These are phyloP conservation scores for Paramecium primaurelia DNA, from an alignment of 73 alveolate species.

Conservation along the genomic window DNA sequence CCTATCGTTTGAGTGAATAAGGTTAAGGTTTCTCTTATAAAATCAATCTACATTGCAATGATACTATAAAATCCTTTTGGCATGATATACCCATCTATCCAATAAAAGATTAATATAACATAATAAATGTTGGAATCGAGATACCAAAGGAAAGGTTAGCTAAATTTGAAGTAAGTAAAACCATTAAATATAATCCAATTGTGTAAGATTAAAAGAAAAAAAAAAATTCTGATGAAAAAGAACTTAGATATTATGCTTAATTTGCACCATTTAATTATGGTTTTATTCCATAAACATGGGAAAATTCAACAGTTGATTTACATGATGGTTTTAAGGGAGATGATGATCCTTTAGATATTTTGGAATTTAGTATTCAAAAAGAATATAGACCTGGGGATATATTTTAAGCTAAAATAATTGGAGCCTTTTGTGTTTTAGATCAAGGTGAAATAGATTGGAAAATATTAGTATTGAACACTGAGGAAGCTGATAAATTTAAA, in stretches of 20 bases:
- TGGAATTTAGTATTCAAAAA: slow-evolving; percentile 66
- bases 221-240: slow-evolving; percentile 68
- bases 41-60: not conserved
- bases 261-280: slow-evolving; percentile 86
- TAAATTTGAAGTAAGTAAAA: slow-evolving; percentile 77
- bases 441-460: slow-evolving; percentile 93
- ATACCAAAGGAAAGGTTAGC: slow-evolving; percentile 63
- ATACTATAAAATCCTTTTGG: not conserved
- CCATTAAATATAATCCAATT: slow-evolving; percentile 74
- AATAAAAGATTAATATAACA: not conserved
- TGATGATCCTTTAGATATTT: slow-evolving; percentile 87
- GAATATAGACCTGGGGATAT: slow-evolving; percentile 57
- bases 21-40: not conserved
- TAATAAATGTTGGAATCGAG: slow-evolving; percentile 57
- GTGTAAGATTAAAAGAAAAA: slow-evolving; percentile 76
- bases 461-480: slow-evolving; percentile 64
- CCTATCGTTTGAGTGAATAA: not conserved
- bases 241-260: slow-evolving; percentile 73
- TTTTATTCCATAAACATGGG: slow-evolving; percentile 91
- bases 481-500: slow-evolving; percentile 52
- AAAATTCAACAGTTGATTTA: slow-evolving; percentile 54
- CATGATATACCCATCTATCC: slow-evolving; percentile 24
- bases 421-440: slow-evolving; percentile 87
- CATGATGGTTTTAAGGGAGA: slow-evolving; percentile 76
- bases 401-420: slow-evolving; percentile 71